Conservation (phyloP, 2,329 filamentous ascomycete genomes). For the Hypoxylon sp. region DNA sequence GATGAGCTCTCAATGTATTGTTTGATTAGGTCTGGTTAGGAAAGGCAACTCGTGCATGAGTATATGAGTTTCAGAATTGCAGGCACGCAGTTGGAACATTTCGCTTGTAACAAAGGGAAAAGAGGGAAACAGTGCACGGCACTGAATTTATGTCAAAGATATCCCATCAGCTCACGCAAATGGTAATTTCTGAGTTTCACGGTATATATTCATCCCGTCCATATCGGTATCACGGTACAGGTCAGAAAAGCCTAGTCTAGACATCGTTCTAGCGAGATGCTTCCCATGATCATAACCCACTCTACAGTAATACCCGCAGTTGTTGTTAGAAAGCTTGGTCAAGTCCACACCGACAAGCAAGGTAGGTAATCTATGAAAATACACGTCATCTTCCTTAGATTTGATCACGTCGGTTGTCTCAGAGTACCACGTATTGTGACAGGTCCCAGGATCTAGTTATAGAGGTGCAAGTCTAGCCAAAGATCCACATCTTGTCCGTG, state of each 20-base stretch:
- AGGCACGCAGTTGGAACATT: constrained; percentile 16
- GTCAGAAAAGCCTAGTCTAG: constrained; percentile 48
- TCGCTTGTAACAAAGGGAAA: constrained; percentile 21
- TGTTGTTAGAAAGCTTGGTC: constrained; percentile 29
- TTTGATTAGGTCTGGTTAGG: constrained; percentile 19
- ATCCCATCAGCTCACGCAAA: constrained; percentile 39
- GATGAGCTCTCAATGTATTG: constrained; percentile 16
- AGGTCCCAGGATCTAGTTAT: constrained; percentile 10
- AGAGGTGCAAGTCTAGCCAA: constrained; percentile 60
- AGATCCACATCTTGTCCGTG: constrained; percentile 71
- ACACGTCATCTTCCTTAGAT: constrained; percentile 17
- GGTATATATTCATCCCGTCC: constrained; percentile 34
- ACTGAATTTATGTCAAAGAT: constrained; percentile 39
- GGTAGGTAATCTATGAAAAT: constrained; percentile 31
- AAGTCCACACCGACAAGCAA: constrained; percentile 12
- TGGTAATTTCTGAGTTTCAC: constrained; percentile 34
- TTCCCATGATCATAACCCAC: constrained; percentile 33
- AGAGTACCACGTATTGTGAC: neutral
- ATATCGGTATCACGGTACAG: constrained; percentile 45
- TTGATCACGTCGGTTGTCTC: constrained; percentile 12
- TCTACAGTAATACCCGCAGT: constrained; percentile 33
- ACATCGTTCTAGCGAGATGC: constrained; percentile 46
- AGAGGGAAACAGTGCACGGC: constrained; percentile 20
- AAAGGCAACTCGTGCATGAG: constrained; percentile 12
- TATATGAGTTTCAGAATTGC: constrained; percentile 16